Base-by-base conservation (phyloP, 2,329 filamentous ascomycete genomes). In the Phoma sp. region DNA sequence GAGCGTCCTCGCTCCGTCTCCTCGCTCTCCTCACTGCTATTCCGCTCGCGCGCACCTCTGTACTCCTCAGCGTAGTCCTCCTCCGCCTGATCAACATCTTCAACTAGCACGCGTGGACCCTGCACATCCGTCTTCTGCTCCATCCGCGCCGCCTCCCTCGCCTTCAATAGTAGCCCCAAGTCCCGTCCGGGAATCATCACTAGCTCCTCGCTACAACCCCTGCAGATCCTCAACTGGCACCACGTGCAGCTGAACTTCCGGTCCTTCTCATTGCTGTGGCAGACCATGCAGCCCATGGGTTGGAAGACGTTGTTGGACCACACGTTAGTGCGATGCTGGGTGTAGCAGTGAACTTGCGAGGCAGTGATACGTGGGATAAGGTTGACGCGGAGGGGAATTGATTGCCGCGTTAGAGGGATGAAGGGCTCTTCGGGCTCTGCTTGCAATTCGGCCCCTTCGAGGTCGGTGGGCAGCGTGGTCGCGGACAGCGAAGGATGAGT, bases 271-370 rank as follows among this genome's bases (percentile, higher is more conserved):
- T 69, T 65, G 1, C 58, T 39, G 14, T 57, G 65, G 53, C 74
- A 77, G 1, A 75, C 45, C 69, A 72, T 71, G 65, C 74, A 77
- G 11, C 64, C 65, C 61, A 73, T 62, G 20, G 71, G 69, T 40
- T 70, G 66, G 57, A 68, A 68, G 10, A 48, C 15, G 54, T 75
- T 76, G 46, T 62, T 67, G 42, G 60, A 66, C 61, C 66, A 67
- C 36, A 69, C 60, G 42, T 60, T 67, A 3, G 57, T 62, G 1
- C 39, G 32, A 60, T 76, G 74, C 2, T 39, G 4, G 0, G 68
- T 66, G 60, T 74, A 74, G 67, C 74, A 76, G 34, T 59, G 38
- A 0, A 68, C 39, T 33, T 76, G 74, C 2, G 60, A 42, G 32
- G 59, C 21, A 2, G 64, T 71, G 53, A 76, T 70, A n/a, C 65